These are phyloP conservation scores for Melastoma candidum DNA, from an alignment of 441 rosid species.

Conservation along the genomic window DNA sequence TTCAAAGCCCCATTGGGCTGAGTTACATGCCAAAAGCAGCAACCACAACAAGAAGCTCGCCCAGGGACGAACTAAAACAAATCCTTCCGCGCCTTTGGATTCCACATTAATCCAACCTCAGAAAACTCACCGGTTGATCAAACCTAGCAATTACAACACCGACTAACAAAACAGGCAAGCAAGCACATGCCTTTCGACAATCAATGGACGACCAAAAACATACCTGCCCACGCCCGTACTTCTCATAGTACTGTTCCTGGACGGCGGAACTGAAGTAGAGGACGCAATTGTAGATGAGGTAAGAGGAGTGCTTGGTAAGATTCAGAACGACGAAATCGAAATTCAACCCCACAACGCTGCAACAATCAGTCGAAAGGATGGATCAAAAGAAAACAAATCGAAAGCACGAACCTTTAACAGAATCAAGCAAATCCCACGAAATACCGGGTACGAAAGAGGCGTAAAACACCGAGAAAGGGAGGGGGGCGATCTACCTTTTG, in stretches of 20 bases:
- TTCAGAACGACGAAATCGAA: constrained; percentile 84
- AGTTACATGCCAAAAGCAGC: too few relatives aligned
- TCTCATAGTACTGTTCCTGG: constrained; percentile 65
- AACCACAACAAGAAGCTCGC: too few relatives aligned
- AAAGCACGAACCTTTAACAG: background rate
- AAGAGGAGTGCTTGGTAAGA: constrained; percentile 90
- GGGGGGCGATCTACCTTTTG: constrained; percentile 34
- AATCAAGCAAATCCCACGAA: background rate
- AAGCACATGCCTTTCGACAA: too few relatives aligned
- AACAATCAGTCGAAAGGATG: background rate
- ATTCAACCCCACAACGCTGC: constrained; percentile 85
- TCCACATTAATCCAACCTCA: too few relatives aligned
- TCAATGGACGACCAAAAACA: background rate
- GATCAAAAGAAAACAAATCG: background rate
- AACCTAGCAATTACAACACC: too few relatives aligned
- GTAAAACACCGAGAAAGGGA: background rate
- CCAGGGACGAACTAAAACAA: too few relatives aligned
- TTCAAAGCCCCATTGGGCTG: too few relatives aligned
- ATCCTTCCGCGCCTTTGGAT: too few relatives aligned
- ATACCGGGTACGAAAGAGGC: background rate
- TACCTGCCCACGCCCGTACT: constrained; percentile 65
- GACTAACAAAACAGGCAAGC: too few relatives aligned
- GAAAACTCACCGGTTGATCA: too few relatives aligned
- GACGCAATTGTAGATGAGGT: constrained; percentile 74
- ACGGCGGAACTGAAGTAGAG: constrained; percentile 78